phyloP scores from a whole-genome alignment of 192 early-diverging fungal species.

The Entrophospora sp. region DNA sequence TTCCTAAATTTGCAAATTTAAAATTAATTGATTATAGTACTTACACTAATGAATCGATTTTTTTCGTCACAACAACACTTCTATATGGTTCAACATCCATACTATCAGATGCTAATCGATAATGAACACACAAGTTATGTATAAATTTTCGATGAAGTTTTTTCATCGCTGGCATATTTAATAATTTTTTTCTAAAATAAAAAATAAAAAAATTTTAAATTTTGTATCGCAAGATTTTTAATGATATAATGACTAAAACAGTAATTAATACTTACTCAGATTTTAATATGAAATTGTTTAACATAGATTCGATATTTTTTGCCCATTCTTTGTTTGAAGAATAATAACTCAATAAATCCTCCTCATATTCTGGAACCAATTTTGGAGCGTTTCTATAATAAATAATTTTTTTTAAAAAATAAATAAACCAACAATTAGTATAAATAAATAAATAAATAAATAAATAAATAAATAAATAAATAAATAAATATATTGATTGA shows the following conservation, averaged over 20 bases:
- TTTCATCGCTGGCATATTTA: conserved; percentile 66
- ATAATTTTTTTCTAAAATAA: too few relatives aligned
- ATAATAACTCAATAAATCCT: conserved; percentile 62
- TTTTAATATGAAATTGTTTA: conserved; percentile 40
- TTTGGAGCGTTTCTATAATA: conserved; percentile 12
- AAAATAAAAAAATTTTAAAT: too few relatives aligned
- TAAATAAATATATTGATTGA: too few relatives aligned
- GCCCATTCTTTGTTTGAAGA: conserved; percentile 53
- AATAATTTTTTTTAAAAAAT: too few relatives aligned
- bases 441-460: not conserved
- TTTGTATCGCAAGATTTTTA: too few relatives aligned
- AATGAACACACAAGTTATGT: conserved; percentile 63
- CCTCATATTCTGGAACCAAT: conserved; percentile 40
- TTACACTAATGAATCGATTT: conserved; percentile 23
- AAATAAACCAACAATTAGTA: not conserved
- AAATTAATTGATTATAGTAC: too few relatives aligned
- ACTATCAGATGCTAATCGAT: conserved; percentile 63
- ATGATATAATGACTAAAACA: too few relatives aligned
- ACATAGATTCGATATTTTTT: conserved; percentile 53
- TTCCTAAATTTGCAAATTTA: too few relatives aligned
- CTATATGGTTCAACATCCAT: conserved; percentile 70
- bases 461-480: too few relatives aligned
- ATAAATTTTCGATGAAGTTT: conserved; percentile 56
- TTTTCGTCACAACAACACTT: conserved; percentile 57
- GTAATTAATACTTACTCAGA: conserved; percentile 26